A percentile compares a stretch with the other conserved stretches of the same genome.
Conservation (phyloP, 148 eudicot genomes). For the Amaranthus palmeri region DNA sequence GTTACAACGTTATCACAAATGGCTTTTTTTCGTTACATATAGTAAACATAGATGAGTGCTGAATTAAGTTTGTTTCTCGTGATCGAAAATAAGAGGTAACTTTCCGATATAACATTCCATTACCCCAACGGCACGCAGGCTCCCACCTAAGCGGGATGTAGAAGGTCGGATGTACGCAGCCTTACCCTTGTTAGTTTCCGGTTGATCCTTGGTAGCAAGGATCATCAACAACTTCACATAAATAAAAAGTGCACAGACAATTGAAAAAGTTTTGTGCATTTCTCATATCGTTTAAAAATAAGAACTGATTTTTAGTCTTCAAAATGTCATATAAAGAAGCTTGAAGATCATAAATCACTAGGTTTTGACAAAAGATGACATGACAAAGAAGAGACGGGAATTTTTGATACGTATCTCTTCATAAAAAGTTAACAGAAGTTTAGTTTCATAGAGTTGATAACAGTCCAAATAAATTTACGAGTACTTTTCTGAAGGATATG, state of each 20-base stretch:
- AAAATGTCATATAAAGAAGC: neutral
- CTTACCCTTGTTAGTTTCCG: no score
- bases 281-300: neutral
- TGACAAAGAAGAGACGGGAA: neutral
- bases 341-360: neutral
- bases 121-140: no score
- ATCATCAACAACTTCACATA: no score
- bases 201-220: no score
- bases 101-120: no score
- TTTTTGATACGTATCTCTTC: no score
- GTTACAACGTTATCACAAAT: constrained; percentile 3
- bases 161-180: no score
- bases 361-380: neutral
- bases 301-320: neutral
- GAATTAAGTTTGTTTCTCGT: neutral
- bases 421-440: neutral
- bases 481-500: no score
- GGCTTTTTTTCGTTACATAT: neutral
- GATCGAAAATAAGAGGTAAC: neutral
- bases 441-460: neutral
- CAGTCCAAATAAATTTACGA: no score
- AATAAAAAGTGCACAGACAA: neutral
- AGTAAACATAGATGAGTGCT: neutral
- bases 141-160: no score
- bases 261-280: neutral